Evolutionary conservation across 768 basidiomycete genomes (phyloP).

Genomic region (Psilocybe tampanensis): DNA sequence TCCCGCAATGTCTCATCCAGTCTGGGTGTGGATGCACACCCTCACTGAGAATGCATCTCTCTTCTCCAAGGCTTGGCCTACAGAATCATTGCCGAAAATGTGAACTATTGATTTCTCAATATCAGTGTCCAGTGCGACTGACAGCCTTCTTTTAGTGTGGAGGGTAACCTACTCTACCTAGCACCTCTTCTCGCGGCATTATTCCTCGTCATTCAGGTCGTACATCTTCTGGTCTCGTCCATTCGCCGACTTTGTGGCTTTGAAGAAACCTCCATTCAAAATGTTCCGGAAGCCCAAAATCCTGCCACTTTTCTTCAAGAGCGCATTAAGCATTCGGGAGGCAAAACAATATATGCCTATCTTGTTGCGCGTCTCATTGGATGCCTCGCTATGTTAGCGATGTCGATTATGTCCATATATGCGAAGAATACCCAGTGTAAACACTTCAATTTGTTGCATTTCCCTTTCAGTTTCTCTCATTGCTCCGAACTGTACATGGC

Average conservation of each 20-base stretch:
- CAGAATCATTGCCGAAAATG: no score
- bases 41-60: no score
- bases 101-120: no score
- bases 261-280: background rate
- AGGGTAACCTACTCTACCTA: background rate
- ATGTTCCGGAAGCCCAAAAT: background rate
- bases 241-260: background rate
- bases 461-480: background rate
- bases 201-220: background rate
- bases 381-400: slow-evolving; percentile 3
- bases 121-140: no score
- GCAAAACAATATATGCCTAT: slow-evolving; percentile 8
- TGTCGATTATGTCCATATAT: slow-evolving; percentile 1
- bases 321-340: background rate
- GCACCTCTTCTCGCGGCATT: background rate
- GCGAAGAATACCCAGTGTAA: background rate
- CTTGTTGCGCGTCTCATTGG: slow-evolving; percentile 18
- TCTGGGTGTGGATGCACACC: no score
- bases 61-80: no score
- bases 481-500: slow-evolving; percentile 6
- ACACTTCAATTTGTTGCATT: background rate
- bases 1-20: no score
- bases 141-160: background rate
- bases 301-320: background rate
- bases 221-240: background rate